phyloP scores from a whole-genome alignment of 2,329 filamentous ascomycete species.

The Colletotrichum somersetense region DNA sequence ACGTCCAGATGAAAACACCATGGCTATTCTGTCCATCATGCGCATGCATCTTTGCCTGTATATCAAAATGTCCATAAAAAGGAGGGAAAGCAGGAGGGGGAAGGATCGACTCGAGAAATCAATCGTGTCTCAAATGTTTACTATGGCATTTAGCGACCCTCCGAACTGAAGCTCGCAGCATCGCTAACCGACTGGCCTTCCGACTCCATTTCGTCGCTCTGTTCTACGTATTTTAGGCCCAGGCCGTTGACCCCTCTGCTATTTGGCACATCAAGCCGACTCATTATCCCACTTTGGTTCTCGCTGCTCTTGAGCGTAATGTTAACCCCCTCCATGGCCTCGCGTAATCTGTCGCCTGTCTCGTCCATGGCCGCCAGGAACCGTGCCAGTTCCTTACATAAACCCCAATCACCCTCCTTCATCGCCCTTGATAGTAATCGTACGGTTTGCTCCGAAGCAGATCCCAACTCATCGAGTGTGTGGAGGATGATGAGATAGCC shows the following conservation, averaged over 20 bases:
- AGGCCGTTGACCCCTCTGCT: constrained; percentile 49
- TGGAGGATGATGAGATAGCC: constrained; percentile 97
- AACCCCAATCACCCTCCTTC: constrained; percentile 89
- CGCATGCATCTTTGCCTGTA: no score
- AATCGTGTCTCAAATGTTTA: background rate
- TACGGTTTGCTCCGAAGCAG: constrained; percentile 82
- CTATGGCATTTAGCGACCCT: constrained; percentile 24
- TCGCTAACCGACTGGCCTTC: constrained; percentile 55
- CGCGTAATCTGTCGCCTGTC: constrained; percentile 81
- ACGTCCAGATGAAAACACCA: background rate
- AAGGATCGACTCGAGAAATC: no score
- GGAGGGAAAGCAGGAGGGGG: no score
- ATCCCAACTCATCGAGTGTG: constrained; percentile 77
- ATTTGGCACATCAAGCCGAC: constrained; percentile 36
- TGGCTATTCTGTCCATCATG: background rate
- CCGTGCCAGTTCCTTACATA: constrained; percentile 94
- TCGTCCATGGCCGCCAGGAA: constrained; percentile 95
- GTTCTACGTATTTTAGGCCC: constrained; percentile 48
- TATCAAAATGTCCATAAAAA: background rate
- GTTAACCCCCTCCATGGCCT: constrained; percentile 76
- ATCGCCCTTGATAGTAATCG: constrained; percentile 85
- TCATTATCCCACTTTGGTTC: constrained; percentile 34
- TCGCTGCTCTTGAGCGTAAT: constrained; percentile 48
- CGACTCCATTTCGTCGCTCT: constrained; percentile 53
- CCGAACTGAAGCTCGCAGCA: constrained; percentile 53